These are phyloP conservation scores for Apiospora arundinis DNA, from an alignment of 2,329 filamentous ascomycete genomes.

Conservation along the genomic window DNA sequence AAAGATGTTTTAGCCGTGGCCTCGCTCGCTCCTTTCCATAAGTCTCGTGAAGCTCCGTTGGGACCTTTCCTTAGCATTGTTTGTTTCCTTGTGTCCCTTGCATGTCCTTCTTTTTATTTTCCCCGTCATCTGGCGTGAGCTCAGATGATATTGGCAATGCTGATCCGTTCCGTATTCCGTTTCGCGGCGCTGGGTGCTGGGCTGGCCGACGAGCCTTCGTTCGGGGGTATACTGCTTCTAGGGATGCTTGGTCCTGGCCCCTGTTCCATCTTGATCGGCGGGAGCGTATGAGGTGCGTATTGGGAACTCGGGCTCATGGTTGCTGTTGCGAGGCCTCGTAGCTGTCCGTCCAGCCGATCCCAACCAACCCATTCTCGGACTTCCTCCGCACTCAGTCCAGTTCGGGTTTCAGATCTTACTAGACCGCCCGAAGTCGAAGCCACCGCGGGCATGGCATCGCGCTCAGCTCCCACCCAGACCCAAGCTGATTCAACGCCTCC, in stretches of 20 bases:
- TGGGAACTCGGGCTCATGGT: conserved; percentile 35
- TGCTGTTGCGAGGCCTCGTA: conserved; percentile 56
- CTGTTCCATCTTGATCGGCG: conserved; percentile 42
- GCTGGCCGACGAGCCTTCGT: conserved; percentile 33
- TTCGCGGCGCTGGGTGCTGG: conserved; percentile 41
- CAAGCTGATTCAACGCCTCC: conserved; percentile 78
- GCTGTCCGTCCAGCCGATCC: conserved; percentile 72
- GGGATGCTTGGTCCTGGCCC: conserved; percentile 30
- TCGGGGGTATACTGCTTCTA: conserved; percentile 29
- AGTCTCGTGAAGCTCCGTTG: conserved; percentile 5
- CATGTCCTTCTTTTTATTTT: neutral
- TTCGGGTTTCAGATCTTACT: conserved; percentile 54
- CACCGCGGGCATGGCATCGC: conserved; percentile 42
- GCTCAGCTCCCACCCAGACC: conserved; percentile 76
- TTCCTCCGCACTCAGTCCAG: conserved; percentile 62
- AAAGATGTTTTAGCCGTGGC: neutral
- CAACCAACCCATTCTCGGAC: conserved; percentile 80
- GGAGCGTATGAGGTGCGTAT: conserved; percentile 38
- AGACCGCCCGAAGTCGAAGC: conserved; percentile 44
- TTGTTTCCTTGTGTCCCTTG: neutral
- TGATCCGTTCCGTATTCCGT: conserved; percentile 51
- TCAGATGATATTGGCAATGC: conserved; percentile 53
- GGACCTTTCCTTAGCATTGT: conserved; percentile 6
- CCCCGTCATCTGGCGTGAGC: neutral
- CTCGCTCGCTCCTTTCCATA: conserved; percentile 4